These are phyloP conservation scores for Sphaerulina musiva DNA, from an alignment of 2,329 filamentous ascomycete species.

Conservation along the genomic window DNA sequence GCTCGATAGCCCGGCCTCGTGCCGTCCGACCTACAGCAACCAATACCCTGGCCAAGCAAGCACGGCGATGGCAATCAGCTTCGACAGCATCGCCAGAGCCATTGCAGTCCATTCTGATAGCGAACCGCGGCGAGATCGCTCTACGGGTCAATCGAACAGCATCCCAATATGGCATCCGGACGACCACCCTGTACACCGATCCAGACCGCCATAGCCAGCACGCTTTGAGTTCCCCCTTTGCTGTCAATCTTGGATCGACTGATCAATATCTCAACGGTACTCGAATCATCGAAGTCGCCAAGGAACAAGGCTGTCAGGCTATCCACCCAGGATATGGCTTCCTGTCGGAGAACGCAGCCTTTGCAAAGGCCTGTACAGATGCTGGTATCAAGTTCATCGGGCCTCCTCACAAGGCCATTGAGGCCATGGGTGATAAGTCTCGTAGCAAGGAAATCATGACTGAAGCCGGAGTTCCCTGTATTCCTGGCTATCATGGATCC, in stretches of 20 bases:
- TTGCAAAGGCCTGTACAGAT: slow-evolving; percentile 80
- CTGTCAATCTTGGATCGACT: slow-evolving; percentile 74
- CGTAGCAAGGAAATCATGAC: slow-evolving; percentile 96
- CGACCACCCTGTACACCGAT: slow-evolving; percentile 91
- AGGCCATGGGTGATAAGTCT: slow-evolving; percentile 85
- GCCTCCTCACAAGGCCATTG: slow-evolving; percentile 69
- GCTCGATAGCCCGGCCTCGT: slow-evolving; percentile 20
- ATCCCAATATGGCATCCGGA: slow-evolving; percentile 78
- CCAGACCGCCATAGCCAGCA: slow-evolving; percentile 84
- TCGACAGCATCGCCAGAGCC: slow-evolving; percentile 23
- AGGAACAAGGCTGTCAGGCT: slow-evolving; percentile 77
- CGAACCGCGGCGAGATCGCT: slow-evolving; percentile 94
- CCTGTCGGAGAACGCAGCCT: slow-evolving; percentile 84
- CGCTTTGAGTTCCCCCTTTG: slow-evolving; percentile 73
- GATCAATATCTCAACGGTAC: slow-evolving; percentile 90
- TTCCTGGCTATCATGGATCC: slow-evolving; percentile 86
- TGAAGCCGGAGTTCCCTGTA: slow-evolving; percentile 87
- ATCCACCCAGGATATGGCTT: slow-evolving; percentile 96
- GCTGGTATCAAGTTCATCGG: slow-evolving; percentile 93
- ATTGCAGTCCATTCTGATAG: slow-evolving; percentile 71
- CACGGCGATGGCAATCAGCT: slow-evolving; percentile 23
- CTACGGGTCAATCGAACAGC: slow-evolving; percentile 87
- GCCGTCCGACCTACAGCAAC: slow-evolving; percentile 19
- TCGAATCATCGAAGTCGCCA: slow-evolving; percentile 81
- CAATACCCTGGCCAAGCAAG: slow-evolving; percentile 16